These are phyloP conservation scores for Pythium vanterpoolii DNA, from an alignment of 352 stramenopile genomes.

Conservation along the genomic window DNA sequence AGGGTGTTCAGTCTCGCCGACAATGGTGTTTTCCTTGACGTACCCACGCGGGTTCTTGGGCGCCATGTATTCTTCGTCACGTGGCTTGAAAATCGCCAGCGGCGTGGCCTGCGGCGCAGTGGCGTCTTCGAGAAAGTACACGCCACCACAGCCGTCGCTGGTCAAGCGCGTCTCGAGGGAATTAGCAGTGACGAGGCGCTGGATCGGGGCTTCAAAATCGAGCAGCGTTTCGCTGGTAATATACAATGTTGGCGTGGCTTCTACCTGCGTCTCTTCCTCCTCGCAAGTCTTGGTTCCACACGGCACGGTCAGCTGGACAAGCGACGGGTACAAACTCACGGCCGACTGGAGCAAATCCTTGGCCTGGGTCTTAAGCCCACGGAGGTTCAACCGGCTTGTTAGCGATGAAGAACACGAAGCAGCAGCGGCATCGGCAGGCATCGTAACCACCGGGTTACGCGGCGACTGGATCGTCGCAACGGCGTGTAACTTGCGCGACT, in stretches of 20 bases:
- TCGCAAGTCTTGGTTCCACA: conserved; percentile 2
- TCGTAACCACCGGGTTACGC: not conserved
- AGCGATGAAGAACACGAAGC: conserved; percentile 4
- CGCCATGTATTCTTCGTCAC: conserved; percentile 98
- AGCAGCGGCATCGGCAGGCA: not conserved
- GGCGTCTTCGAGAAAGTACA: conserved; percentile 48
- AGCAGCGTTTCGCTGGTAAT: conserved; percentile 39
- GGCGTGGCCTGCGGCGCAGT: conserved; percentile 27
- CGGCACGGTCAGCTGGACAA: conserved; percentile 22
- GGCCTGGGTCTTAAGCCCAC: conserved; percentile 22
- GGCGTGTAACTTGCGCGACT: conserved; percentile 15
- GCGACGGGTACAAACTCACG: conserved; percentile 28
- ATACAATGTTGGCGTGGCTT: conserved; percentile 29
- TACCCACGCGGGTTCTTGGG: conserved; percentile 98
- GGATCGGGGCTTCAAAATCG: conserved; percentile 42
- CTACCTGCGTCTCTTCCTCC: not conserved
- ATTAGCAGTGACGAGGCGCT: conserved; percentile 29
- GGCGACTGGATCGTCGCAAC: conserved; percentile 5
- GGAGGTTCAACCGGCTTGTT: conserved; percentile 17
- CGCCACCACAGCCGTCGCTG: conserved; percentile 75
- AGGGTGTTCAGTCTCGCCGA: conserved; percentile 76
- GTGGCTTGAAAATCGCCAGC: conserved; percentile 95
- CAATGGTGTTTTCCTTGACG: conserved; percentile 77
- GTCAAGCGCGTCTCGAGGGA: conserved; percentile 57
- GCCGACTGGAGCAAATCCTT: conserved; percentile 24